A percentile compares a stretch with the other conserved stretches of the same genome.
These are phyloP conservation scores for Moesziomyces antarcticus DNA, from an alignment of 1,284 basidiomycete species.

Conservation along the genomic window DNA sequence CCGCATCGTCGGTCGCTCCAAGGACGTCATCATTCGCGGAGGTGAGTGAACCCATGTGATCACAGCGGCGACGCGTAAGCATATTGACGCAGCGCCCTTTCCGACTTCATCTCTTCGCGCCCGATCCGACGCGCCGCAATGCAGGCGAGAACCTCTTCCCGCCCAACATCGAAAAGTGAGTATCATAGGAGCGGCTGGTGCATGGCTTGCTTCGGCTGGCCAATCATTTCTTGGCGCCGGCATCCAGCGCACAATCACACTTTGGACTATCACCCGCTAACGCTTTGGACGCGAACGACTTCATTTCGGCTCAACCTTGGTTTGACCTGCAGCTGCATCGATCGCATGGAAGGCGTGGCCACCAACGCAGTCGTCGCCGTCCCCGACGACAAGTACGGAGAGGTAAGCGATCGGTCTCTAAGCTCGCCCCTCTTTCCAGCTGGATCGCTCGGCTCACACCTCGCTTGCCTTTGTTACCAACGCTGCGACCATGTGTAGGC, in stretches of 20 bases:
- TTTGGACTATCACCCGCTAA: conserved; percentile 13
- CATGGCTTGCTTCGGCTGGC: no score
- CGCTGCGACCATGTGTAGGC: conserved; percentile 21
- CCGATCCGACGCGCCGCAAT: neutral
- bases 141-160: conserved; percentile 74
- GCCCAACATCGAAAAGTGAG: conserved; percentile 80
- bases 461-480: neutral
- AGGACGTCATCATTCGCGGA: conserved; percentile 88
- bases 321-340: conserved; percentile 70
- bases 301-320: conserved; percentile 10
- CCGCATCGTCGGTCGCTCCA: conserved; percentile 75
- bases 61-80: neutral
- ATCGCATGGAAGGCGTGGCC: conserved; percentile 74
- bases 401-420: conserved; percentile 31
- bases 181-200: conserved; percentile 1
- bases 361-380: conserved; percentile 82
- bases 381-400: conserved; percentile 72
- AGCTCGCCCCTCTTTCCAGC: neutral
- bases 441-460: neutral
- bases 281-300: neutral
- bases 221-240: neutral
- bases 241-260: neutral
- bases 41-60: conserved; percentile 75
- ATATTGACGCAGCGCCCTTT: conserved; percentile 13
- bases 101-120: neutral